Conservation (phyloP, 2,329 filamentous ascomycete genomes). For the Beauveria bassiana region DNA sequence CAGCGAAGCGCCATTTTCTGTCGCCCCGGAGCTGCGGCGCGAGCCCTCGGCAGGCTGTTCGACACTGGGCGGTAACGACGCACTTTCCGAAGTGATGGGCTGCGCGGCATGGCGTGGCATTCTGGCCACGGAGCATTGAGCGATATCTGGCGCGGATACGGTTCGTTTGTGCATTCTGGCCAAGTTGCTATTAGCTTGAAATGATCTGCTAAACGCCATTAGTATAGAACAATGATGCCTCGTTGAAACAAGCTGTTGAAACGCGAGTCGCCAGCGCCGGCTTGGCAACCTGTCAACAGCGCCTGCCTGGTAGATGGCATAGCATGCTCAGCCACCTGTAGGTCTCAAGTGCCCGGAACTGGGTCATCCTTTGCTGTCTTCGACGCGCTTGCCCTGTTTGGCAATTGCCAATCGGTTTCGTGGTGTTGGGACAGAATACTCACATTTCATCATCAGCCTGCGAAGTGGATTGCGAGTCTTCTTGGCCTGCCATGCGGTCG, state of each 20-base stretch:
- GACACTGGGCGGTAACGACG: not conserved
- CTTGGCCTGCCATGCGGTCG: not conserved
- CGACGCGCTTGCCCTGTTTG: not conserved
- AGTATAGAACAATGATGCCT: slow-evolving; percentile 12
- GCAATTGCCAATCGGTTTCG: not conserved
- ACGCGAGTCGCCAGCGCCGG: not conserved
- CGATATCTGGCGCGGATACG: slow-evolving; percentile 41
- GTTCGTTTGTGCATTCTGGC: slow-evolving; percentile 34
- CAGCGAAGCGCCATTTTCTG: slow-evolving; percentile 14
- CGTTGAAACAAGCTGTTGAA: slow-evolving; percentile 15
- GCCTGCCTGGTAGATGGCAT: not conserved
- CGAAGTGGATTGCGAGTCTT: not conserved
- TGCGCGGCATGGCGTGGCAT: slow-evolving; percentile 12
- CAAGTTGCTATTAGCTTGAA: slow-evolving; percentile 17
- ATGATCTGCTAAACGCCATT: not conserved
- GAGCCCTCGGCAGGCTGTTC: not conserved
- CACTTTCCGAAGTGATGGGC: not conserved
- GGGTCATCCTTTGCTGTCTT: not conserved
- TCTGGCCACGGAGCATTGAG: slow-evolving; percentile 16
- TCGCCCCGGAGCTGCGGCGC: not conserved
- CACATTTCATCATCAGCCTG: not conserved
- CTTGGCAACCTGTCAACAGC: not conserved
- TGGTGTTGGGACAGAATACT: not conserved
- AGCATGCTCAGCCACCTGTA: not conserved
- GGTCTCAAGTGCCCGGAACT: not conserved